phyloP scores from a whole-genome alignment of 257 asterid species.

The Nicotiana tabacum region DNA sequence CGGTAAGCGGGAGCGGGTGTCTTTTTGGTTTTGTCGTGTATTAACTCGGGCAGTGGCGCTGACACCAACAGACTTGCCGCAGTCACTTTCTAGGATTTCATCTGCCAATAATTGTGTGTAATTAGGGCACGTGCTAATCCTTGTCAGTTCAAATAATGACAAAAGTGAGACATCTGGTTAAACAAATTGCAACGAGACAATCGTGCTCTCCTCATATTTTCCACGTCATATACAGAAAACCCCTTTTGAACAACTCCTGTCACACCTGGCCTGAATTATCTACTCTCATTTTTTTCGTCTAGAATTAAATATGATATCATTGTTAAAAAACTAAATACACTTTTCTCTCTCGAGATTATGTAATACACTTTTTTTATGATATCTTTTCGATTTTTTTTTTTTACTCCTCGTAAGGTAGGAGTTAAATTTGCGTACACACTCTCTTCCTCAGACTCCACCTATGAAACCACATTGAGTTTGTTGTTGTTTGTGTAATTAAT shows the following conservation, averaged over 20 bases:
- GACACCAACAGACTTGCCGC: neutral
- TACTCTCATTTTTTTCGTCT: neutral
- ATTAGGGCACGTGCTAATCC: neutral
- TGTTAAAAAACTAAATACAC: no score
- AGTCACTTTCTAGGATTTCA: neutral
- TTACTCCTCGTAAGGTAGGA: no score
- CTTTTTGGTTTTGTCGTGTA: neutral
- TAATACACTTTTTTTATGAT: no score
- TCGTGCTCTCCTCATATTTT: neutral
- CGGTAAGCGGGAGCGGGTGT: no score
- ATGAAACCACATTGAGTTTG: no score
- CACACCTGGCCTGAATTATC: neutral
- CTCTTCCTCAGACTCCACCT: accelerated
- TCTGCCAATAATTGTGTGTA: neutral
- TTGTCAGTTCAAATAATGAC: neutral
- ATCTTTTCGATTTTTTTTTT: no score
- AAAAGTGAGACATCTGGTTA: neutral
- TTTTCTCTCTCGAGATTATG: no score
- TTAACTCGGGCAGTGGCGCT: neutral
- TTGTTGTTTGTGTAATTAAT: no score
- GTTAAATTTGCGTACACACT: no score
- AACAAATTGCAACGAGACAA: neutral
- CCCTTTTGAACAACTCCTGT: neutral
- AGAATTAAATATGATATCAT: neutral
- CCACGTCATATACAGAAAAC: neutral